Percentiles rank a stretch among this genome's conserved stretches.
phyloP scores from a whole-genome alignment of 441 rosid genomes.

The Sinapis alba region DNA sequence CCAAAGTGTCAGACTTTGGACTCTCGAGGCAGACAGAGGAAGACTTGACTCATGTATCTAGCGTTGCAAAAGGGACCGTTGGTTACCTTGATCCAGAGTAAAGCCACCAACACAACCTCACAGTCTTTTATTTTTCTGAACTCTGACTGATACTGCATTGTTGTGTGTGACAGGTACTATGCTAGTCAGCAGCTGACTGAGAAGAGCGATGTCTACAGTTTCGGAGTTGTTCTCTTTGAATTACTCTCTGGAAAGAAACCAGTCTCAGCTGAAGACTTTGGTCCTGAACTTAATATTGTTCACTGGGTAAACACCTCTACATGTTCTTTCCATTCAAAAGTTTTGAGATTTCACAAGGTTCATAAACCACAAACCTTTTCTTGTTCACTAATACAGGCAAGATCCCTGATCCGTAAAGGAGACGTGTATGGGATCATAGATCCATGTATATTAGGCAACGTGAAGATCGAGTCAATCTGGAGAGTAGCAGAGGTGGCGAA shows the following conservation, averaged over 20 bases:
- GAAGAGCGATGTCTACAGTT: constrained; percentile 95
- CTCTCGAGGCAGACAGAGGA: constrained; percentile 96
- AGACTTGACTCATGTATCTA: constrained; percentile 85
- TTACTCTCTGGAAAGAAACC: constrained; percentile 90
- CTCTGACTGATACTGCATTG: not conserved
- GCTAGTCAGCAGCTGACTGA: constrained; percentile 90
- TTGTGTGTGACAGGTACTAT: constrained; percentile 71
- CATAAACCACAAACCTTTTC: no score
- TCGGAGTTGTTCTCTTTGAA: constrained; percentile 94
- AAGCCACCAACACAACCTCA: constrained; percentile 31
- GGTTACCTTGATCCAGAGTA: constrained; percentile 99
- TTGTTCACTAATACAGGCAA: constrained; percentile 54
- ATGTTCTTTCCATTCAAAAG: no score
- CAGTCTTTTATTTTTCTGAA: not conserved
- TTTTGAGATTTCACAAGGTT: no score
- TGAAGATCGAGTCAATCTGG: constrained; percentile 89
- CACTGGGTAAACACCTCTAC: constrained; percentile 29
- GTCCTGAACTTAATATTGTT: constrained; percentile 81
- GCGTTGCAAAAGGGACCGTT: constrained; percentile 89
- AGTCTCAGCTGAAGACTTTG: constrained; percentile 79
- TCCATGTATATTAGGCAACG: constrained; percentile 55
- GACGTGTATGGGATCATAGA: constrained; percentile 77
- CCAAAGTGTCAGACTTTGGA: constrained; percentile 97
- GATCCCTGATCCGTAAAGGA: constrained; percentile 80
- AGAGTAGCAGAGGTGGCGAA: constrained; percentile 84